Base-by-base conservation (phyloP, 306 rosid genomes). In the Nissolia schottii region DNA sequence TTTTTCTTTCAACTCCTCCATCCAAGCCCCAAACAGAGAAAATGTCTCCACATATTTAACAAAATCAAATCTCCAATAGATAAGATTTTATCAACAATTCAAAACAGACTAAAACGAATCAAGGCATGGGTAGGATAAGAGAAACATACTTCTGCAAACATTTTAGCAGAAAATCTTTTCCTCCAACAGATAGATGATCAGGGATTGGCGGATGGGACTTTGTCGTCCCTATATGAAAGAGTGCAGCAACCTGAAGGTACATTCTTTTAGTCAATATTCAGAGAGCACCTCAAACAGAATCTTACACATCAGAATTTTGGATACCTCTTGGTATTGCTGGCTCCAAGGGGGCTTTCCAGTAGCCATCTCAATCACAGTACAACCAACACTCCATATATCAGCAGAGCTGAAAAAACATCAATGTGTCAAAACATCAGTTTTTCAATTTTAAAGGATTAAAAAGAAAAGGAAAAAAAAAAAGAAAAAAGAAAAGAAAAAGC, bases 271-370 rank as follows among this genome's bases (percentile, higher is more conserved):
- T 71, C 66, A 32, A 67, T 45, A 20, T 64, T 62, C 64, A 51
- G 70, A 51, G 38, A 70, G 70, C n/a, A n/a, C n/a, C 15, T 57
- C 43, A 22, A 50, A 77, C 56, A 65, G 32, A 82, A 43, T 31
- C 28, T 70, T 2, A 73, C 13, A 20, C 54, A 49, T 56, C 54
- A 64, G 12, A 57, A 70, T 78, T 32, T 75, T 38, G 59, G 53
- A 27, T 72, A 95, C 99, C 97, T 91, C 99, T 81, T 89, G 90
- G 79, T 88, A 95, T 82, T 95, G 97, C 80, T 95, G 96, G 67
- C 97, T 95, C 99, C 99, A 95, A 29, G 99, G 99, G 82, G 99
- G 99, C 77, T 95, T 92, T 80, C 97, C 99, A 0, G 99, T 92
- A 79, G 97, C 96, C 99, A 95, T 95, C 87, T 95, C 99, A 77